Evolutionary conservation across 2,329 filamentous ascomycete species (phyloP).

Genomic region (Eutypella sp.): DNA sequence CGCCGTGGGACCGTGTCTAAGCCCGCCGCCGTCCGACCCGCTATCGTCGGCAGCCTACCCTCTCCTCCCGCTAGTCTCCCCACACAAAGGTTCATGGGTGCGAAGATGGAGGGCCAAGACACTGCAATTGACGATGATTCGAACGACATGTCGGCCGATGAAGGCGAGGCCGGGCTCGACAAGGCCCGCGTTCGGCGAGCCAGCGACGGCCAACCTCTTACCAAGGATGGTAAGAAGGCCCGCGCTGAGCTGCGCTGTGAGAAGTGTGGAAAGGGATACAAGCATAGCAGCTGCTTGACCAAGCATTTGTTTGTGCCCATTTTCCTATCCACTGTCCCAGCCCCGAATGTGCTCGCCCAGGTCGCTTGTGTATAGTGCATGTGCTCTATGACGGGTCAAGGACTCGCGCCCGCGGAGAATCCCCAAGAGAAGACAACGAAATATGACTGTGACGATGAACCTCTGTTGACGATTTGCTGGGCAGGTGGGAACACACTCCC

Average conservation of each 20-base stretch:
- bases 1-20: constrained; percentile 69
- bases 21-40: constrained; percentile 46
- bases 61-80: constrained; percentile 67
- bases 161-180: constrained; percentile 43
- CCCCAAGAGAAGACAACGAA: no score
- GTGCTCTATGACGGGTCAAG: constrained; percentile 21
- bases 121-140: constrained; percentile 67
- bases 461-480: constrained; percentile 33
- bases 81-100: constrained; percentile 47
- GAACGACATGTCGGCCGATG: constrained; percentile 52
- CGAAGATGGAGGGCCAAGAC: constrained; percentile 47
- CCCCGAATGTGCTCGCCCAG: constrained; percentile 25
- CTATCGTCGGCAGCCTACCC: constrained; percentile 53
- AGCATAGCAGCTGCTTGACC: constrained; percentile 99
- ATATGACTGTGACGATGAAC: constrained; percentile 24
- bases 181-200: constrained; percentile 55
- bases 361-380: constrained; percentile 19
- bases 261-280: constrained; percentile 99
- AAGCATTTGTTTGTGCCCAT: constrained; percentile 97
- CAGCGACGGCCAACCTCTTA: constrained; percentile 80
- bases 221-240: constrained; percentile 75
- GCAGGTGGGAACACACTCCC: constrained; percentile 98
- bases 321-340: constrained; percentile 40
- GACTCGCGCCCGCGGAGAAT: constrained; percentile 21
- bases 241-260: constrained; percentile 89